Percentiles rank a stretch among this genome's conserved stretches.
Evolutionary conservation across 306 rosid genomes (phyloP).

Genomic region (Hippophae rhamnoides): DNA sequence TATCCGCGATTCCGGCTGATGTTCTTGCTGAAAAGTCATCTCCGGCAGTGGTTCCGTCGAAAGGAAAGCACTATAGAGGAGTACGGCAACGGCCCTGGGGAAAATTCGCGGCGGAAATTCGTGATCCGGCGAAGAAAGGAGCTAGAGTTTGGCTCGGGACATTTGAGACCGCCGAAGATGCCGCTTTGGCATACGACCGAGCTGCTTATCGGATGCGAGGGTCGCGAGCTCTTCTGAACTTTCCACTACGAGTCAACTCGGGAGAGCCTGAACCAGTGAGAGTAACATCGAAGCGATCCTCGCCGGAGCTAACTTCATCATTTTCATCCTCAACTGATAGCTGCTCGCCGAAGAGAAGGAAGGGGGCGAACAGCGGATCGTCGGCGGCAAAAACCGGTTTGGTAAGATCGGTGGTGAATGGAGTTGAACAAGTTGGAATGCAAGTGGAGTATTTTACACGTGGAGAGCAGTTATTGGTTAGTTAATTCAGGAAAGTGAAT

Average conservation of each 20-base stretch:
- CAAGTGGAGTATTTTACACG: conserved; percentile 15
- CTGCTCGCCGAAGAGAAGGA: conserved; percentile 34
- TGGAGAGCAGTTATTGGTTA: conserved; percentile 25
- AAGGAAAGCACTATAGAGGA: conserved; percentile 84
- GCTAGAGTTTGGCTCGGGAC: conserved; percentile 98
- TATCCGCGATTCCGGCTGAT: background rate
- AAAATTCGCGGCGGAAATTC: conserved; percentile 88
- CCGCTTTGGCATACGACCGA: conserved; percentile 87
- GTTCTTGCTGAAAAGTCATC: background rate
- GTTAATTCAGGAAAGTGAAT: conserved; percentile 1
- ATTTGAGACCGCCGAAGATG: conserved; percentile 90
- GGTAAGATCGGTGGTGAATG: conserved; percentile 11
- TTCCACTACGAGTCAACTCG: conserved; percentile 77
- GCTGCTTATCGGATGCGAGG: conserved; percentile 95
- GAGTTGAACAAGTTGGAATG: conserved; percentile 7
- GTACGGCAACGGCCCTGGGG: conserved; percentile 98
- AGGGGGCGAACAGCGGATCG: conserved; percentile 14
- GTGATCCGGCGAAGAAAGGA: conserved; percentile 90
- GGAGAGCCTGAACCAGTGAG: conserved; percentile 90
- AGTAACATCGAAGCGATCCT: conserved; percentile 45
- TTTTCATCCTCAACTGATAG: conserved; percentile 24
- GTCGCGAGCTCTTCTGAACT: conserved; percentile 63
- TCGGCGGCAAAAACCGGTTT: conserved; percentile 13
- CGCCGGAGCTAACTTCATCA: conserved; percentile 38
- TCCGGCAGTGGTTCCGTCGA: conserved; percentile 36